These are phyloP conservation scores for Pholiota microspora DNA, from an alignment of 768 basidiomycete species.

Conservation along the genomic window DNA sequence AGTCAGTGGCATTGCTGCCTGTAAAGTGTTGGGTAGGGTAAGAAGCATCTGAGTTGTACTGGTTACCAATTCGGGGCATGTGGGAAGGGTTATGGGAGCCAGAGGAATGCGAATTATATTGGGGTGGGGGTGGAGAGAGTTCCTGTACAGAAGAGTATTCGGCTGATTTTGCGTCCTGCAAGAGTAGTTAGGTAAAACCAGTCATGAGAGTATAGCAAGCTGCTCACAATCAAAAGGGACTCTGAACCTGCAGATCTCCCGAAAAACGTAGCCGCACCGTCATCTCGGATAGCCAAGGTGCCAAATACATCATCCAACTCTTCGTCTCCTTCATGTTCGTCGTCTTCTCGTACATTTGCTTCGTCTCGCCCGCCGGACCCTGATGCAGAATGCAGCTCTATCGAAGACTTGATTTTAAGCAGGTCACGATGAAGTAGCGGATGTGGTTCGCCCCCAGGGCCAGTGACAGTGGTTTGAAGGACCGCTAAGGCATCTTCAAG, in stretches of 20 bases:
- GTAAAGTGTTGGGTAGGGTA: no score
- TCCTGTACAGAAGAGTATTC: neutral
- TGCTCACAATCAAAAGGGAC: constrained; percentile 10
- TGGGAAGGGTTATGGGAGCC: constrained; percentile 7
- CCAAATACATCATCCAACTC: constrained; percentile 70
- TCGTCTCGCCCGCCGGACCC: constrained; percentile 24
- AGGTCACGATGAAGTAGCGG: constrained; percentile 60
- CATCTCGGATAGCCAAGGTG: constrained; percentile 65
- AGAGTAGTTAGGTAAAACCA: neutral
- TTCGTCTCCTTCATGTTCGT: constrained; percentile 37
- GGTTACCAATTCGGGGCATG: constrained; percentile 1
- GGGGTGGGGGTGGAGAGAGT: constrained; percentile 13
- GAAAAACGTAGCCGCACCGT: constrained; percentile 70
- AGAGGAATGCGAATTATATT: constrained; percentile 1
- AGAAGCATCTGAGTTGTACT: no score
- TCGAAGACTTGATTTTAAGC: constrained; percentile 62
- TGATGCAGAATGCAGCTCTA: constrained; percentile 62
- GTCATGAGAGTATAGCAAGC: neutral
- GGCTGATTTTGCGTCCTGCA: neutral
- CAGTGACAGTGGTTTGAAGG: constrained; percentile 46
- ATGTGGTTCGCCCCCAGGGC: constrained; percentile 43
- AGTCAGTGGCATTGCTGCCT: neutral
- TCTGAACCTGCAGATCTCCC: constrained; percentile 73
- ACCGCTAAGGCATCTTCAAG: constrained; percentile 67
- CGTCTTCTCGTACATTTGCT: constrained; percentile 20